Evolutionary conservation across 495 filamentous ascomycete genomes (phyloP).

Genomic region (Penicillium robsamsonii): DNA sequence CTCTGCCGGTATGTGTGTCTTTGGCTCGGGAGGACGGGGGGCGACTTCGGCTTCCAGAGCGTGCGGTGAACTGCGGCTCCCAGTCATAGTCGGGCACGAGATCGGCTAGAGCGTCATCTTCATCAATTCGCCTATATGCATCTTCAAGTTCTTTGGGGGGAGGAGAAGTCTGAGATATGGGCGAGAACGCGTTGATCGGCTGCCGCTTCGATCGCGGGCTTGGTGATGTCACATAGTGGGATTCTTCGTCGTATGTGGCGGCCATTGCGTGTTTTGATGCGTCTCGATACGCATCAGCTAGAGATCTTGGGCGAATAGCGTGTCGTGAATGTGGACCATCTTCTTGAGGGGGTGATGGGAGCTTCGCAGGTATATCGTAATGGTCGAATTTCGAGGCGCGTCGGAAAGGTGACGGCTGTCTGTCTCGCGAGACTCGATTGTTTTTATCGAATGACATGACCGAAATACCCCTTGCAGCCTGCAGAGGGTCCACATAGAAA

Average conservation of each 20-base stretch:
- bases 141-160: constrained; percentile 45
- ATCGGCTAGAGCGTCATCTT: constrained; percentile 42
- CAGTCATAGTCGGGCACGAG: constrained; percentile 31
- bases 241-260: constrained; percentile 16
- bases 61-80: constrained; percentile 14
- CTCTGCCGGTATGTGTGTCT: constrained; percentile 14
- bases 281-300: constrained; percentile 40
- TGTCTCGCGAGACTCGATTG: constrained; percentile 20
- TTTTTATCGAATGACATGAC: constrained; percentile 8
- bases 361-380: constrained; percentile 30
- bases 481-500: constrained; percentile 18
- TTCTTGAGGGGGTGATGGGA: constrained; percentile 31
- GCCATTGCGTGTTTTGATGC: constrained; percentile 25
- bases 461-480: constrained; percentile 10
- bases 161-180: constrained; percentile 34
- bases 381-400: constrained; percentile 34
- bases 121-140: constrained; percentile 46
- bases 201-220: constrained; percentile 21
- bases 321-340: constrained; percentile 30
- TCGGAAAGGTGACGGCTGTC: constrained; percentile 36
- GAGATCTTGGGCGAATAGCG: constrained; percentile 36
- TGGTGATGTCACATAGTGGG: constrained; percentile 17
- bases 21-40: constrained; percentile 29
- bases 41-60: constrained; percentile 20
- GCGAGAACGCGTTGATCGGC: constrained; percentile 13